phyloP scores from a whole-genome alignment of 805 yeast species.

The Saturnispora dispora region DNA sequence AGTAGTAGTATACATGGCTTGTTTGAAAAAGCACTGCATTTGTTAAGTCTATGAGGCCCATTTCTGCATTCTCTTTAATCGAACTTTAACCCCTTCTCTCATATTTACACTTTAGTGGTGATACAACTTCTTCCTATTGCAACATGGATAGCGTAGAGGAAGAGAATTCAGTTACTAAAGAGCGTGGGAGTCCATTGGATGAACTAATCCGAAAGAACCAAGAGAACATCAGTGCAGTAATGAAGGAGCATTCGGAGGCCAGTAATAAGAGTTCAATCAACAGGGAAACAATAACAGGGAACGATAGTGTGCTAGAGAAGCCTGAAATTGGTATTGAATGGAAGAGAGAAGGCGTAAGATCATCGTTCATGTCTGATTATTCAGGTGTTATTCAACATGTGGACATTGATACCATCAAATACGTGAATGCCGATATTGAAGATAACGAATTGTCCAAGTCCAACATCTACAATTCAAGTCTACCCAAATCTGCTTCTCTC shows the following conservation, averaged over 20 bases:
- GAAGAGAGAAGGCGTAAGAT: constrained; percentile 18
- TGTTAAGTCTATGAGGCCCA: background rate
- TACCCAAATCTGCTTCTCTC: constrained; percentile 1
- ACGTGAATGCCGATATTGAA: constrained; percentile 17
- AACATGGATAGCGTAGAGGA: background rate
- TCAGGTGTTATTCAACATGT: constrained; percentile 31
- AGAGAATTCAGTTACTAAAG: background rate
- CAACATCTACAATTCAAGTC: background rate
- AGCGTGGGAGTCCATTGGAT: background rate
- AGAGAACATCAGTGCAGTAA: background rate
- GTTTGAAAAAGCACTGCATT: background rate
- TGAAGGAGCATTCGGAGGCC: background rate
- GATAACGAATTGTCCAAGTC: constrained; percentile 1
- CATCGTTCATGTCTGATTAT: constrained; percentile 28
- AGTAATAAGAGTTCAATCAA: background rate
- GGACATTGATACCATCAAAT: constrained; percentile 28
- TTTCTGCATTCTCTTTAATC: background rate
- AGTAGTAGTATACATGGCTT: background rate
- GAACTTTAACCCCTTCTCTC: background rate
- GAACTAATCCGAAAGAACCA: background rate
- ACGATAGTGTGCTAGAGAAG: background rate
- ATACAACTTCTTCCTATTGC: background rate
- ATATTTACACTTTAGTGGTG: background rate
- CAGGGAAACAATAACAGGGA: background rate
- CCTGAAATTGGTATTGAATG: background rate